phyloP scores from a whole-genome alignment of 1,284 basidiomycete genomes.

The Malassezia restricta region DNA sequence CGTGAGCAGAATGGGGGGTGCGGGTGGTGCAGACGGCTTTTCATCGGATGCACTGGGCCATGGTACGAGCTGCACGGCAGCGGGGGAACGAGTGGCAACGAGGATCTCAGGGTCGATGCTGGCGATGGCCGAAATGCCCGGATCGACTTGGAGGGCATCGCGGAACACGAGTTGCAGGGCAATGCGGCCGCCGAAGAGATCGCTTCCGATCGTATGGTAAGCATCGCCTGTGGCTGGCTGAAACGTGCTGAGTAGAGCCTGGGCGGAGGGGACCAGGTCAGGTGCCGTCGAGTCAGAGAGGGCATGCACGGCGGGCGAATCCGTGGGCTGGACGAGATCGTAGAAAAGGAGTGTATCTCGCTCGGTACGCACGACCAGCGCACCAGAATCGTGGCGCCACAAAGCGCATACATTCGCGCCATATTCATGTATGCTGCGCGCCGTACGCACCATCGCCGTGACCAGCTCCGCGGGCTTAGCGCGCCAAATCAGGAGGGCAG shows the following conservation, averaged over 20 bases:
- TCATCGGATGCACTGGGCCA: conserved; percentile 23
- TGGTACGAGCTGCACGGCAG: conserved; percentile 39
- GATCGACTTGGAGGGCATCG: conserved; percentile 35
- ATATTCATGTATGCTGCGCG: conserved; percentile 31
- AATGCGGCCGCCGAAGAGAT: conserved; percentile 13
- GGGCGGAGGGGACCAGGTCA: conserved; percentile 17
- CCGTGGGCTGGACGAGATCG: conserved; percentile 5
- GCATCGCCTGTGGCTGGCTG: conserved; percentile 32
- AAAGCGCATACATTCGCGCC: conserved; percentile 29
- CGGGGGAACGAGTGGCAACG: conserved; percentile 29
- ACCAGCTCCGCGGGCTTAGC: conserved; percentile 35
- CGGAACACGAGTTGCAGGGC: conserved; percentile 26
- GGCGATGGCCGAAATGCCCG: conserved; percentile 26
- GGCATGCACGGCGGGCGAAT: not conserved
- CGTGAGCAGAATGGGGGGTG: not conserved
- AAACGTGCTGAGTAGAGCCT: conserved; percentile 25
- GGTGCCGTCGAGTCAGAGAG: not conserved
- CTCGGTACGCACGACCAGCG: conserved; percentile 13
- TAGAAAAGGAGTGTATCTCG: conserved; percentile 11
- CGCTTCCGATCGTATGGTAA: not conserved
- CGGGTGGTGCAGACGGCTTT: not conserved
- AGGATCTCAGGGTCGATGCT: conserved; percentile 29
- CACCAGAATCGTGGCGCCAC: conserved; percentile 30
- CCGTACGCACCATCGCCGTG: conserved; percentile 31
- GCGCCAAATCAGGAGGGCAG: conserved; percentile 30